Conservation (phyloP, 2,329 filamentous ascomycete species). For the Zopfia rhizophila region DNA sequence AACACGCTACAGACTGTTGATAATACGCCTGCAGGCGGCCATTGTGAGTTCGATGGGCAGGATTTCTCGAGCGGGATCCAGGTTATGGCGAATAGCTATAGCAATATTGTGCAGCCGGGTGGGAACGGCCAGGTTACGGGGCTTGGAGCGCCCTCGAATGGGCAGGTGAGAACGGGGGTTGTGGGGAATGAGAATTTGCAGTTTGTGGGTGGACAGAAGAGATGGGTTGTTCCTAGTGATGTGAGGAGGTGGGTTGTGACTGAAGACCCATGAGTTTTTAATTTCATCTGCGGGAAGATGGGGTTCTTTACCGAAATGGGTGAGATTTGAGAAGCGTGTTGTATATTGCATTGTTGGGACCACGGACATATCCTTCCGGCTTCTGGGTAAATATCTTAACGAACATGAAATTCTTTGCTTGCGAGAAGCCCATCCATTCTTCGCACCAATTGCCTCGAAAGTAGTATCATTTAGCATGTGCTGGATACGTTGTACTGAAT, state of each 20-base stretch:
- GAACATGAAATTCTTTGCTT: too few species aligned
- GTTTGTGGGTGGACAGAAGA: slow-evolving; percentile 48
- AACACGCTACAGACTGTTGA: slow-evolving; percentile 67
- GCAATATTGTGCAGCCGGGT: slow-evolving; percentile 62
- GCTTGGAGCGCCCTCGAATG: slow-evolving; percentile 53
- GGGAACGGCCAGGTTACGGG: slow-evolving; percentile 62
- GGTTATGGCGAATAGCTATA: slow-evolving; percentile 65
- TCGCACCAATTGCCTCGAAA: too few species aligned
- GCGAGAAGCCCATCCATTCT: too few species aligned
- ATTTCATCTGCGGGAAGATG: too few species aligned
- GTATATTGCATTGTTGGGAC: too few species aligned
- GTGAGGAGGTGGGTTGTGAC: slow-evolving; percentile 38
- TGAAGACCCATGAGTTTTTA: slow-evolving; percentile 4
- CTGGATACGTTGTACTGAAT: too few species aligned
- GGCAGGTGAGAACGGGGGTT: slow-evolving; percentile 61
- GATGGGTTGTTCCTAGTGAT: slow-evolving; percentile 25
- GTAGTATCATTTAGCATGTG: too few species aligned
- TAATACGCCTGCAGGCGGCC: slow-evolving; percentile 65
- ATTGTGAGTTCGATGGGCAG: slow-evolving; percentile 68
- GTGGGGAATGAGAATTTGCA: slow-evolving; percentile 61
- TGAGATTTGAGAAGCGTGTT: too few species aligned
- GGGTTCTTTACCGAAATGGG: too few species aligned
- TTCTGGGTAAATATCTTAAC: too few species aligned
- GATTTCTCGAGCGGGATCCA: slow-evolving; percentile 67
- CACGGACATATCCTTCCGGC: too few species aligned